Evolutionary conservation across 129 eudicot genomes (phyloP).

Genomic region (Flaveria trinervia): DNA sequence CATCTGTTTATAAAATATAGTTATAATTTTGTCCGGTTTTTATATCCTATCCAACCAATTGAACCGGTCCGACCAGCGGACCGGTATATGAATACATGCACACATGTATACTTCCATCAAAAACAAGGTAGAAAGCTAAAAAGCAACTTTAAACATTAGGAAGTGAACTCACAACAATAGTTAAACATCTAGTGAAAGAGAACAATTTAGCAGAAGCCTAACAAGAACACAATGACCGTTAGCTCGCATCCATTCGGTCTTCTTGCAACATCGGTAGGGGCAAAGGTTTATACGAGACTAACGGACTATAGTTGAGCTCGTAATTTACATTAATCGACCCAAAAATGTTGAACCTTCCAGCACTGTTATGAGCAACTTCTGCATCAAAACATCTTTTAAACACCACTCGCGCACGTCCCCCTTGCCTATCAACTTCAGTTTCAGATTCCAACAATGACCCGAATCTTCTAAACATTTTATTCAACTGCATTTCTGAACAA

Average conservation of each 20-base stretch:
- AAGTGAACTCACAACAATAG: conserved; percentile 22
- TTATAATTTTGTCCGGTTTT: too few relatives aligned
- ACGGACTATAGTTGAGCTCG: conserved; percentile 68
- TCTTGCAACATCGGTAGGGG: conserved; percentile 42
- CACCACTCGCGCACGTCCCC: conserved; percentile 75
- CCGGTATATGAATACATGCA: too few relatives aligned
- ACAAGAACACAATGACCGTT: conserved; percentile 28
- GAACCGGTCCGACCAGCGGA: too few relatives aligned
- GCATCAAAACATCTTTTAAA: conserved; percentile 83
- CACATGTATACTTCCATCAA: not conserved
- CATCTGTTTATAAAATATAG: too few relatives aligned
- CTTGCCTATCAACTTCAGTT: conserved; percentile 65
- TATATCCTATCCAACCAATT: too few relatives aligned
- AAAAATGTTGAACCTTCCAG: conserved; percentile 67
- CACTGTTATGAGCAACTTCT: conserved; percentile 77
- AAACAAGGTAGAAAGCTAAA: not conserved
- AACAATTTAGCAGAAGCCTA: conserved; percentile 37
- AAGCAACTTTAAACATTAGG: not conserved
- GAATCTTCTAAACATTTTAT: conserved; percentile 68
- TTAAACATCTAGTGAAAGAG: conserved; percentile 12
- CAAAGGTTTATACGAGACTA: conserved; percentile 51
- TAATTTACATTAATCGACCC: conserved; percentile 68
- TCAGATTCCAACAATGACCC: conserved; percentile 85
- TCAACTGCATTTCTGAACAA: conserved; percentile 54
- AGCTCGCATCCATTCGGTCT: conserved; percentile 47